phyloP scores from a whole-genome alignment of 345 rosid species.

The Dovyalis caffra region DNA sequence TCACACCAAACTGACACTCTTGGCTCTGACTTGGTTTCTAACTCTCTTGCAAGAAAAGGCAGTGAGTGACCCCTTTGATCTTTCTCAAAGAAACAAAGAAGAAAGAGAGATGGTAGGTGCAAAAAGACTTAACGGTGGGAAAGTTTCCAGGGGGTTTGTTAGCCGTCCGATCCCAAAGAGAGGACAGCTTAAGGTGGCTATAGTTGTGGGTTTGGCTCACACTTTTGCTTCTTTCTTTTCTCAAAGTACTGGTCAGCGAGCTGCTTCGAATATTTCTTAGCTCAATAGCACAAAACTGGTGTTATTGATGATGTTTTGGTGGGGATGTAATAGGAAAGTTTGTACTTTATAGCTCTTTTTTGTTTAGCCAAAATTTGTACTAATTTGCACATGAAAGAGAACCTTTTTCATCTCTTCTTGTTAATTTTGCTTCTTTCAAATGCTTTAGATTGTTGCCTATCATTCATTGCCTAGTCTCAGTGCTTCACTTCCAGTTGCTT shows the following conservation, averaged over 20 bases:
- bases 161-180: constrained; percentile 72
- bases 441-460: too few relatives aligned
- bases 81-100: background rate
- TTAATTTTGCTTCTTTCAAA: too few relatives aligned
- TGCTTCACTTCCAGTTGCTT: too few relatives aligned
- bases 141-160: constrained; percentile 24
- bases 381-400: too few relatives aligned
- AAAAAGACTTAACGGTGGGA: constrained; percentile 29
- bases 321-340: background rate
- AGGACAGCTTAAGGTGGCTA: constrained; percentile 71
- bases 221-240: constrained; percentile 58
- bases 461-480: too few relatives aligned
- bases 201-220: constrained; percentile 53
- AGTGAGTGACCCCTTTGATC: background rate
- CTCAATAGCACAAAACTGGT: background rate
- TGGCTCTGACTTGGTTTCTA: too few relatives aligned
- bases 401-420: too few relatives aligned
- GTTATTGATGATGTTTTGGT: background rate
- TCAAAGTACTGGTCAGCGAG: constrained; percentile 13
- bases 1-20: too few relatives aligned
- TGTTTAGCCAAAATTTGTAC: background rate
- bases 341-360: background rate
- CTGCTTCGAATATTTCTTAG: constrained; percentile 32
- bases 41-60: background rate
- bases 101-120: constrained; percentile 37